Base-by-base conservation (phyloP, 305 asterid species). In the Plantago coronopus region DNA sequence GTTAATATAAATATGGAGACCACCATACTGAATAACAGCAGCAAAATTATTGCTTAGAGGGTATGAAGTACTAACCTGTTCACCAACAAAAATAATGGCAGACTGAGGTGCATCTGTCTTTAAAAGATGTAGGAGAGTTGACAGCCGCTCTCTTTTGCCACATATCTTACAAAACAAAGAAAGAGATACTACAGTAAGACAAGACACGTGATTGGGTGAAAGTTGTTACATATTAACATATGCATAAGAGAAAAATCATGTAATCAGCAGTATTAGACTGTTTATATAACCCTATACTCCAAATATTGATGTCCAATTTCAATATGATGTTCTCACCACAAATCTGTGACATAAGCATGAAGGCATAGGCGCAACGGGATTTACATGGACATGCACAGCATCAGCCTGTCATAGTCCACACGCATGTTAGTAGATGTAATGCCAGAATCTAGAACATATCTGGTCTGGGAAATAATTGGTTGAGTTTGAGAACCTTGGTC, bases 311-410 rank as follows among this genome's bases (percentile, higher is more conserved):
- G 16, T 21, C 0, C 7, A 51, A 23, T 23, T 13, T 51, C 38
- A 23, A 17, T 43, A 22, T 18, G 63, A 44, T 22, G 62, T 63
- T 72, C 94, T 83, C 71, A 91, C 98, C 95, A 86, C 72, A 79
- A 79, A 86, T 84, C 93, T 78, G 75, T 91, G 96, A 78, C 73
- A 68, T 19, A 91, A 79, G 78, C 96, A 83, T 23, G 88, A 77
- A n/a, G 98, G 95, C 95, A 91, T 76, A 57, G 95, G 96, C 69
- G 80, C 74, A 68, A 86, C 68, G 46, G 90, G 79, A 78, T 86
- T 91, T 65, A 86, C 80, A 66, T 91, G 88, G 78, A 88, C 78
- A 76, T 84, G 96, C 34, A 73, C 82, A 51, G 85, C 93, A 73
- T 82, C 79, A 37, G 81, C 76, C 98, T 86, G 89, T 67, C 65